A percentile compares a stretch with the other conserved stretches of the same genome.
Conservation (phyloP, 75 land plant genomes). For the Adiantum capillusveneris region DNA sequence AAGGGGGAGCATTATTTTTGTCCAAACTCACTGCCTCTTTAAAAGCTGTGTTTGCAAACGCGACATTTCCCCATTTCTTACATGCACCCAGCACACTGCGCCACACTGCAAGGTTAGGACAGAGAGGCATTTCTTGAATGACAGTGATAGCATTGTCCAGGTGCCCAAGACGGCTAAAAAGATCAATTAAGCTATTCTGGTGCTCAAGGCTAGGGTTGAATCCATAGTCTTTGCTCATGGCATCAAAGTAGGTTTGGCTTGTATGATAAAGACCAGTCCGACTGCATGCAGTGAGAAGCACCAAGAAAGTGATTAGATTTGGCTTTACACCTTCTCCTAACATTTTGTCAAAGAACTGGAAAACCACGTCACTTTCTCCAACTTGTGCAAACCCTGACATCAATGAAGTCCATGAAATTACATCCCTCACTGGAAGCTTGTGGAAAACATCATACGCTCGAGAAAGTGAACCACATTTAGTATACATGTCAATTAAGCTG, state of each 20-base stretch:
- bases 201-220: slow-evolving; percentile 31
- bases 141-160: slow-evolving; percentile 20
- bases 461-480: slow-evolving; percentile 20
- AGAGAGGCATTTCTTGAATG: slow-evolving; percentile 25
- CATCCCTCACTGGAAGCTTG: slow-evolving; percentile 21
- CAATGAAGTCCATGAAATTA: slow-evolving; percentile 29
- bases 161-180: slow-evolving; percentile 26
- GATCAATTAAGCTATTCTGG: slow-evolving; percentile 39
- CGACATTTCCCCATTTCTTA: slow-evolving; percentile 9
- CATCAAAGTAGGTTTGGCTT: slow-evolving; percentile 15
- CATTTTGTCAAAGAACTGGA: slow-evolving; percentile 19
- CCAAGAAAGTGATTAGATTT: slow-evolving; percentile 26
- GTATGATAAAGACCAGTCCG: slow-evolving; percentile 27
- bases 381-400: slow-evolving; percentile 9
- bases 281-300: slow-evolving; percentile 21
- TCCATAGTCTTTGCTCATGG: slow-evolving; percentile 15
- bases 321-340: slow-evolving; percentile 19
- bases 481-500: slow-evolving; percentile 29
- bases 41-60: slow-evolving; percentile 5
- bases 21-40: slow-evolving; percentile 18
- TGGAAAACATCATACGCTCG: slow-evolving; percentile 21
- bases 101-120: slow-evolving; percentile 31
- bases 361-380: slow-evolving; percentile 23
- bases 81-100: slow-evolving; percentile 22
- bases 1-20: slow-evolving; percentile 19